Percentiles rank a stretch among this genome's conserved stretches.
Conservation (phyloP, 2,329 filamentous ascomycete genomes). For the Ophiostoma triangulosporum region DNA sequence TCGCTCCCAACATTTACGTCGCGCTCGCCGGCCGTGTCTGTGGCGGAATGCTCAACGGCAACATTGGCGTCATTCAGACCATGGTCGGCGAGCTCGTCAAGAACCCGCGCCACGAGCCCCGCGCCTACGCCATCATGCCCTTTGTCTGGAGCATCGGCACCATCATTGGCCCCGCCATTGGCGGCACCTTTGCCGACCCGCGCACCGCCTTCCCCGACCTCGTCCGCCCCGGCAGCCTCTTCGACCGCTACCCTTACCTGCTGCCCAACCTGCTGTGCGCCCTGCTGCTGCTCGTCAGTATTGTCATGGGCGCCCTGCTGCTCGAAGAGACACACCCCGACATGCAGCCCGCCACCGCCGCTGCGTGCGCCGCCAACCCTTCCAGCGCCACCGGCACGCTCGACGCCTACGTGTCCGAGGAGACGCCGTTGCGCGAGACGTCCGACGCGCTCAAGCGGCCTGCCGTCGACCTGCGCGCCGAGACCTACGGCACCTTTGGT, state of each 20-base stretch:
- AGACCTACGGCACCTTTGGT: slow-evolving; percentile 65
- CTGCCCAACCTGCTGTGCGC: slow-evolving; percentile 83
- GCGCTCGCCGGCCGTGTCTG: slow-evolving; percentile 63
- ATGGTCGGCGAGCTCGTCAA: slow-evolving; percentile 84
- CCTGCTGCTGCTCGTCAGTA: slow-evolving; percentile 60
- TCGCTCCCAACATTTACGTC: slow-evolving; percentile 72
- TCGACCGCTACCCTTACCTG: slow-evolving; percentile 70
- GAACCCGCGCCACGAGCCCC: slow-evolving; percentile 73
- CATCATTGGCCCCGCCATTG: slow-evolving; percentile 78
- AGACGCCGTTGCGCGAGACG: slow-evolving; percentile 63
- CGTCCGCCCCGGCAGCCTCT: slow-evolving; percentile 56
- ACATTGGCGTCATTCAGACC: slow-evolving; percentile 81
- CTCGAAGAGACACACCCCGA: slow-evolving; percentile 84
- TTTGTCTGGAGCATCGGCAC: slow-evolving; percentile 89
- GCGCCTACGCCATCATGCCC: slow-evolving; percentile 83
- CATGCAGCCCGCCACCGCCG: background rate
- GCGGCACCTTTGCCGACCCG: slow-evolving; percentile 74
- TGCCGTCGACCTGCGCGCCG: slow-evolving; percentile 59
- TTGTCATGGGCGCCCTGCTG: slow-evolving; percentile 65
- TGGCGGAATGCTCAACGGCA: slow-evolving; percentile 78
- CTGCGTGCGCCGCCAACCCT: slow-evolving; percentile 39
- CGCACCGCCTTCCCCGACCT: slow-evolving; percentile 55
- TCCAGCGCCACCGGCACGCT: slow-evolving; percentile 22
- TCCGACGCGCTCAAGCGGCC: slow-evolving; percentile 62
- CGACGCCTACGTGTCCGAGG: slow-evolving; percentile 43